phyloP scores from a whole-genome alignment of 306 rosid species.

The Lathyrus oleraceus region DNA sequence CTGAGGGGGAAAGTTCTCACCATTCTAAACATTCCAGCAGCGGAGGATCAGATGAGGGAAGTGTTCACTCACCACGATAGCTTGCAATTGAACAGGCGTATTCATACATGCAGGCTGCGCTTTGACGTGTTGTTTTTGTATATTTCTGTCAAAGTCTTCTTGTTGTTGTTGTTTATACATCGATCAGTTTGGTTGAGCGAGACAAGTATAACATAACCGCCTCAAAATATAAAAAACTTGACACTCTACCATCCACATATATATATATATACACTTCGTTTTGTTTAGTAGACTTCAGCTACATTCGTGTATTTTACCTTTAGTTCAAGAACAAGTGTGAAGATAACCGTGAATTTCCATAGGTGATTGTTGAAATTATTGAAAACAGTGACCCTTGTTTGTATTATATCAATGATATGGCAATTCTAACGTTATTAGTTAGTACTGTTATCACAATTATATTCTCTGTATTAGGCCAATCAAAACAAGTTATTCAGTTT shows the following conservation, averaged over 20 bases:
- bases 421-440: constrained; percentile 26
- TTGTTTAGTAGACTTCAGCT: constrained; percentile 35
- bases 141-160: constrained; percentile 28
- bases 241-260: constrained; percentile 23
- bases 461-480: not conserved
- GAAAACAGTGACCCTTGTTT: constrained; percentile 24
- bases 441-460: constrained; percentile 14
- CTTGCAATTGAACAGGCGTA: not conserved
- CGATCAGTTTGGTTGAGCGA: constrained; percentile 16
- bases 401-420: constrained; percentile 23
- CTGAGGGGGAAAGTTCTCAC: constrained; percentile 30
- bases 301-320: constrained; percentile 18
- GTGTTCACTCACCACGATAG: not conserved
- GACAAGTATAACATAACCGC: constrained; percentile 19
- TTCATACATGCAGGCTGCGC: constrained; percentile 11
- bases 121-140: constrained; percentile 28
- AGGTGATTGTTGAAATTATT: constrained; percentile 27
- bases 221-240: constrained; percentile 18
- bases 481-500: not conserved
- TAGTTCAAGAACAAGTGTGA: constrained; percentile 33
- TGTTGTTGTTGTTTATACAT: constrained; percentile 31
- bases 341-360: constrained; percentile 32
- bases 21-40: constrained; percentile 13
- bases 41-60: constrained; percentile 30
- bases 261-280: constrained; percentile 10